Base-by-base conservation (phyloP, 2,329 filamentous ascomycete genomes). In the Aureobasidium musti region DNA sequence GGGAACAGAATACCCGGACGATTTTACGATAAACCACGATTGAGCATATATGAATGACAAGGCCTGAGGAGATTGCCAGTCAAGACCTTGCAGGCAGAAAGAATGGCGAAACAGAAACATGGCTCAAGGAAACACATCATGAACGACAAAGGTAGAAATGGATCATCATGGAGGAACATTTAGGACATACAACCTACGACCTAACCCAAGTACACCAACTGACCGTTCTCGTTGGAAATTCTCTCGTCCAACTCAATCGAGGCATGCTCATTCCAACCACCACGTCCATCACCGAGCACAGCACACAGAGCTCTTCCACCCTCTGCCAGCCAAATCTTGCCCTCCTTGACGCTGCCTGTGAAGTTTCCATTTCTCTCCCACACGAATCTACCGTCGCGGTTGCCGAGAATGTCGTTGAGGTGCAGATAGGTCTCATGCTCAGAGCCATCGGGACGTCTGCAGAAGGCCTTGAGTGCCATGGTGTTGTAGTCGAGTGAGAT, bases 281-380 rank as follows among this genome's bases (percentile, higher is more conserved):
- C 76, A 11, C 68, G 60, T 0, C 75, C 76, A 70, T 78, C 71
- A 7, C 72, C 73, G n/a, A 78, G 63, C 61, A 77, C 75, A 14
- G 75, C 74, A 63, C 76, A 76, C n/a, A 78, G 57, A 26, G 73
- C 72, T n/a, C 68, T 71, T 1, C 75, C 76, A 30, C 72, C 73
- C 54, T 77, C 73, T 10, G 68, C 68, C 65, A 78, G 63, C n/a
- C 72, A 69, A 6, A 77, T 70, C 67, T 74, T 65, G 33, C 61
- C 49, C 37, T 71, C 68, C n/a, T 77, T 74, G 61, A 72, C 75
- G 0, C 73, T 72, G 60, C 57, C 50, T 1, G 70, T 74, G 67
- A 80, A 80, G 60, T 78, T 78, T 1, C 78, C 78, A 6, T 72
- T 72, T 7, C 73, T 68, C 8, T 69, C 69, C 78, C 79, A 80